Evolutionary conservation across 2,329 filamentous ascomycete species (phyloP), one percentile per base, ranked within the genome.

Genomic region (Xylariaceae sp.): DNA sequence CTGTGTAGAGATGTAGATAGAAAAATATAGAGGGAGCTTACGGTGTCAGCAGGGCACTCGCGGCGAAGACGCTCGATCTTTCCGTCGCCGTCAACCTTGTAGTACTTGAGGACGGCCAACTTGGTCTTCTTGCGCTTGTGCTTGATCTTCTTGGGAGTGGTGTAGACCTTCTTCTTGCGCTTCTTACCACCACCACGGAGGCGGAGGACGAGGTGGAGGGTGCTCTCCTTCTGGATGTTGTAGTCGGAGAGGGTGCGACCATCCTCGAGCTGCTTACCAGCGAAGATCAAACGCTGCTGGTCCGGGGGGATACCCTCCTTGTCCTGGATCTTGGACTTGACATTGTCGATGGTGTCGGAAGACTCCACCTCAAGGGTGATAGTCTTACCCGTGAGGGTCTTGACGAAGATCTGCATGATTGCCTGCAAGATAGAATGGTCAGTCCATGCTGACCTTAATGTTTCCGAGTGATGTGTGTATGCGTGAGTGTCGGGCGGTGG

Each of bases 121-220:
- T 99, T 99, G 88, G 90, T 96, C 93, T 99, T 99, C 92, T 97
- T 99, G 85, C 92, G 89, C 92, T 99, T 99, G 89, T 99, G 94
- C 94, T 99, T 99, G 89, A 99, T 99, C 92, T 99, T 99, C 92
- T 99, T 99, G 80, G 94, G 94, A 75, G 94, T 99, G 78, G 91
- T 97, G 90, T 99, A 99, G 73, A 99, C 94, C 92, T 99, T 99
- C 92, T 96, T 96, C 91, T 99, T 99, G 82, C 95, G 88, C 90
- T 97, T 97, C 92, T 99, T 99, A 77, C 81, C 92, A 80, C 93
- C 94, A 86, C 94, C 94, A 86, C 93, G 94, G 65, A 99, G 92
- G 77, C 94, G 91, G 73, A 99, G 88, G 74, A 99, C 94, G 73
- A 97, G 84, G 83, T 99, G 94, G 70, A 99, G 92, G 74, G 94